Conservation (phyloP, 2,329 filamentous ascomycete species). For the Ceratocystis harringtonii region DNA sequence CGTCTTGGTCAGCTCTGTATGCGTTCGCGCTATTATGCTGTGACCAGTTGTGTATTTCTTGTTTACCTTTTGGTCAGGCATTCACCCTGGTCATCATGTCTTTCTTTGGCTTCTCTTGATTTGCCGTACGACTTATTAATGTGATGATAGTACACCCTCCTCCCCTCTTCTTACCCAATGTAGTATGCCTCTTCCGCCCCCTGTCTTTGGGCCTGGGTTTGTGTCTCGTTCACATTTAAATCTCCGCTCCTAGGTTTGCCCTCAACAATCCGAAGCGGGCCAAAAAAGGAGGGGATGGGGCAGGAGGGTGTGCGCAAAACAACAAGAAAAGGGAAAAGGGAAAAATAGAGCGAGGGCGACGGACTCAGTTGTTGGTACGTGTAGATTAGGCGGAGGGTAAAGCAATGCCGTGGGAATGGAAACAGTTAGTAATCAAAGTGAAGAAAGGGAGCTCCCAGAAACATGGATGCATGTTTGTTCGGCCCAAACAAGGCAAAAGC, state of each 20-base stretch:
- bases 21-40: background rate
- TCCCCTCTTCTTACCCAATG: background rate
- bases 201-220: background rate
- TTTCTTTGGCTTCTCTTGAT: too few relatives aligned
- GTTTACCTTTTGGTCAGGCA: too few relatives aligned
- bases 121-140: too few relatives aligned
- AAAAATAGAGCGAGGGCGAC: background rate
- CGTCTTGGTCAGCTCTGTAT: background rate
- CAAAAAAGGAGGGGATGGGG: background rate
- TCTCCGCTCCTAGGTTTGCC: background rate
- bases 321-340: background rate
- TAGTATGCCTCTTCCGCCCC: background rate
- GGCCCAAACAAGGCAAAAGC: background rate
- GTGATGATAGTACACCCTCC: background rate
- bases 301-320: background rate
- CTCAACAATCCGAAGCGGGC: background rate
- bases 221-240: background rate
- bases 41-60: background rate
- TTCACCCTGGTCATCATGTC: too few relatives aligned
- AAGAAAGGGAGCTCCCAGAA: background rate
- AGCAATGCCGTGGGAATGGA: background rate
- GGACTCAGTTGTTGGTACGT: background rate
- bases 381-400: background rate
- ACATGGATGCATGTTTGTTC: background rate
- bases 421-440: background rate